These are phyloP conservation scores for Turritis glabra DNA, from an alignment of 345 rosid species.

Conservation along the genomic window DNA sequence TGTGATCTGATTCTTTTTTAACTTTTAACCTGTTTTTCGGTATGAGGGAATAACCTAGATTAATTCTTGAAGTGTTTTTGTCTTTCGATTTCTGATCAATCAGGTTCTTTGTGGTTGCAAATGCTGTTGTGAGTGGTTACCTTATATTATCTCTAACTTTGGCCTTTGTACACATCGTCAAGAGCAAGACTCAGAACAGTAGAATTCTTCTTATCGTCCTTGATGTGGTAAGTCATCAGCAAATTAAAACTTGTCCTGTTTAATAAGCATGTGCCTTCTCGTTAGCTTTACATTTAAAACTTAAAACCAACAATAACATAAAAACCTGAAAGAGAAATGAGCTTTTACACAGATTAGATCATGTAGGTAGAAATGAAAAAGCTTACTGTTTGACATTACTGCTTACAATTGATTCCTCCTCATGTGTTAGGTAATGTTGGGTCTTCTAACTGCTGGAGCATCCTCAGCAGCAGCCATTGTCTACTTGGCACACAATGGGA, in stretches of 20 bases:
- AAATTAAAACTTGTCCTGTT: not conserved
- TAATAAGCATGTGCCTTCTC: not conserved
- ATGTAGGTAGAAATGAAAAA: not conserved
- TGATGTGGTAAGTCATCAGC: constrained; percentile 52
- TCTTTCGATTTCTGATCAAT: constrained; percentile 7
- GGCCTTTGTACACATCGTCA: constrained; percentile 56
- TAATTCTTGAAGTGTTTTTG: not conserved
- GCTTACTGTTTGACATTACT: not conserved
- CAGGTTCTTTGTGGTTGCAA: constrained; percentile 78
- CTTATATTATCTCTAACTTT: constrained; percentile 51
- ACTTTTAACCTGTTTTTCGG: not conserved
- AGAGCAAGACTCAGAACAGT: constrained; percentile 50
- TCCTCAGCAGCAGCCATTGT: constrained; percentile 80
- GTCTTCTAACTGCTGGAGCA: constrained; percentile 65
- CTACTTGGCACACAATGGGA: constrained; percentile 79
- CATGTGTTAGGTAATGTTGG: constrained; percentile 54
- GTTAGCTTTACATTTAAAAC: not conserved
- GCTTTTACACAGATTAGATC: not conserved
- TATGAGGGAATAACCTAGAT: not conserved
- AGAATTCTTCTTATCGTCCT: constrained; percentile 52
- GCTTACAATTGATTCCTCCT: constrained; percentile 1
- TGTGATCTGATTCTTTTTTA: not conserved
- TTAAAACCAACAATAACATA: not conserved
- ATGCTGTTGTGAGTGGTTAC: constrained; percentile 59
- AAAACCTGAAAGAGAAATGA: not conserved